phyloP scores from a whole-genome alignment of 805 yeast genomes.

The Wickerhamiella sorbophila region DNA sequence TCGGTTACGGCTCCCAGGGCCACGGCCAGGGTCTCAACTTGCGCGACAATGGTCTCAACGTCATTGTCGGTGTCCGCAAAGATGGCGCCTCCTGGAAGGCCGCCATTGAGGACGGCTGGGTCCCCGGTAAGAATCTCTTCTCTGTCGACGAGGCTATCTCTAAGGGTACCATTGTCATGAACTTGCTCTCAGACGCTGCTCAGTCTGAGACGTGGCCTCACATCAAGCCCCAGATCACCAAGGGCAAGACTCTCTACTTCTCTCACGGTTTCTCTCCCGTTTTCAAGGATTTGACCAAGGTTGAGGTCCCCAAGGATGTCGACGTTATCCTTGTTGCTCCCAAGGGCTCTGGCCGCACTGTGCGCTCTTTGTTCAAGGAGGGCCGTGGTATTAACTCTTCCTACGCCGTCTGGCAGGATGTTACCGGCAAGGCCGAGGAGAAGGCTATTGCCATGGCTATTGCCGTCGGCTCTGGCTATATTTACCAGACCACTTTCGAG shows the following conservation, averaged over 20 bases:
- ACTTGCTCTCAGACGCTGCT: constrained; percentile 97
- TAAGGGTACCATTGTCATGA: constrained; percentile 91
- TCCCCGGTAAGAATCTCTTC: constrained; percentile 96
- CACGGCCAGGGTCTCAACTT: constrained; percentile 99
- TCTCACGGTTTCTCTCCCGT: constrained; percentile 99
- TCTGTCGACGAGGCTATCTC: constrained; percentile 85
- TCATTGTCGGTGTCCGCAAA: constrained; percentile 95
- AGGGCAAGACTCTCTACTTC: constrained; percentile 96
- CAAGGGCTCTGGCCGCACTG: constrained; percentile 99
- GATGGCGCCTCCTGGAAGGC: constrained; percentile 99
- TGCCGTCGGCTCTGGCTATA: constrained; percentile 99
- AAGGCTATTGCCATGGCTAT: constrained; percentile 97
- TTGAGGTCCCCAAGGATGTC: constrained; percentile 85
- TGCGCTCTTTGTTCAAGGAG: constrained; percentile 97
- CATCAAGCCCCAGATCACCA: constrained; percentile 81
- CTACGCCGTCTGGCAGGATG: constrained; percentile 99
- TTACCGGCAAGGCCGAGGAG: constrained; percentile 97
- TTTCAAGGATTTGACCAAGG: constrained; percentile 93
- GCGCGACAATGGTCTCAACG: constrained; percentile 97
- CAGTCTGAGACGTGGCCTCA: constrained; percentile 95
- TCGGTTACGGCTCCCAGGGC: constrained; percentile 99
- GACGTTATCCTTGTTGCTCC: constrained; percentile 99
- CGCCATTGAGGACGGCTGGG: constrained; percentile 99
- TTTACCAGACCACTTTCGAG: constrained; percentile 98
- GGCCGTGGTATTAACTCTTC: constrained; percentile 99